Base-by-base conservation (phyloP, 139 green algal genomes). In the Yamagishiella unicocca region DNA sequence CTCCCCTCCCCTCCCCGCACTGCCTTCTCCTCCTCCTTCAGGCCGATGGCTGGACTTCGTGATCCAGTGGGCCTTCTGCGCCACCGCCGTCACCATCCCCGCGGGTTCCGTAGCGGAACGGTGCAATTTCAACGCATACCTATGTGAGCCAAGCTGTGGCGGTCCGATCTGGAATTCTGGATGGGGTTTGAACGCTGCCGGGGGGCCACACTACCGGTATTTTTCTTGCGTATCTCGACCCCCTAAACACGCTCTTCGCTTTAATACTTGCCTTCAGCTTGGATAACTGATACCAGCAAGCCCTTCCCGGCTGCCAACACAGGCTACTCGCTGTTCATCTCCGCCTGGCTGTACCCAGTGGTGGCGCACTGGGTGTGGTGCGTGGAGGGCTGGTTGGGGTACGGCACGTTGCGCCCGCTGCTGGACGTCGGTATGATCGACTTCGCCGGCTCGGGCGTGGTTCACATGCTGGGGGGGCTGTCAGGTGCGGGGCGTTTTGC, bases 271-370 rank as follows among this genome's bases (percentile, higher is more conserved):
- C n/a, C n/a, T n/a, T n/a, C n/a, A n/a, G n/a, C n/a, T n/a, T n/a
- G n/a, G n/a, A n/a, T n/a, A n/a, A n/a, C n/a, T n/a, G n/a, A n/a
- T n/a, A n/a, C n/a, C n/a, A n/a, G n/a, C n/a, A n/a, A n/a, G n/a
- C n/a, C n/a, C n/a, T n/a, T n/a, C n/a, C n/a, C n/a, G n/a, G n/a
- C n/a, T n/a, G n/a, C n/a, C n/a, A n/a, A 12, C 78, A 1, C 78
- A 85, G 66, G 92, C 33, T 97, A 97, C 82, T 90, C 94, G 24
- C 73, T 91, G 61, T 92, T 96, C 53, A 91, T 97, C 35, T 93
- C 93, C 10, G 86, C 84, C 29, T 96, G 95, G 71, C 92, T 98
- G 2, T 97, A 97, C 88, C 92, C 93, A 42, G 58, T 96, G 19
- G 85, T 86, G 33, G 80, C 80, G 0, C 80, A 86, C 64, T 95